Base-by-base conservation (phyloP, 139 green algal species). In the Chlorella sorokiniana region DNA sequence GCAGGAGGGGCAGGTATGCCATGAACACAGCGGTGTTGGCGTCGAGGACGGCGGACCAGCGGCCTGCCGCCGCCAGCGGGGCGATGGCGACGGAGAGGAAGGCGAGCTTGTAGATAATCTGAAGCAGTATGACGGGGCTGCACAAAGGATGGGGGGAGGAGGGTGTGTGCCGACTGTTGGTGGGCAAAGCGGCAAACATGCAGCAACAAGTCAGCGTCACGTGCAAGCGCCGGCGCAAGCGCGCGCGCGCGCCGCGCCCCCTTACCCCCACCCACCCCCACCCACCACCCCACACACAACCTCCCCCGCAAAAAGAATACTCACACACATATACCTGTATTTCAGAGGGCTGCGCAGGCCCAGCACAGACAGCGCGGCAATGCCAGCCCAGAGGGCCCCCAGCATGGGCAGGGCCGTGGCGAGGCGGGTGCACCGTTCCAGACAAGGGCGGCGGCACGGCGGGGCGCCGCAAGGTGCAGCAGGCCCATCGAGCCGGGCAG, bases 61-160 rank as follows among this genome's bases (percentile, higher is more conserved):
- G 71, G 22, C 48, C 48, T 3, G 52, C 33, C 18, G 45, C 10
- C 23, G 52, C 48, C 31, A 78, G 71, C 0, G 48, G 71, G 14
- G 33, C 5, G 41, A 77, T 63, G 31, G 48, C 69, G 7, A 18
- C 23, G 71, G 22, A n/a, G 20, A 78, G 71, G 48, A 78, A 78
- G 33, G 37, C 33, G 22, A 78, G 22, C 48, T 78, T 78, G 71
- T 78, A 78, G 8, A 44, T 3, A 6, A 48, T 51, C 7, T 78
- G 71, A 29, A 78, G 56, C 20, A 78, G 71, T 4, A 78, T 51
- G 48, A 78, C 22, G 1, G 71, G 44, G 71, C 71, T 78, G 48
- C 70, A 64, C 18, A n/a, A 20, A 40, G 38, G 2, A 4, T n/a
- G 29, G 9, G 6, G 20, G 7, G n/a, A 8, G 65, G 37, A 52